phyloP scores from a whole-genome alignment of 164 flowering plant species.

The Echeveria elegans region DNA sequence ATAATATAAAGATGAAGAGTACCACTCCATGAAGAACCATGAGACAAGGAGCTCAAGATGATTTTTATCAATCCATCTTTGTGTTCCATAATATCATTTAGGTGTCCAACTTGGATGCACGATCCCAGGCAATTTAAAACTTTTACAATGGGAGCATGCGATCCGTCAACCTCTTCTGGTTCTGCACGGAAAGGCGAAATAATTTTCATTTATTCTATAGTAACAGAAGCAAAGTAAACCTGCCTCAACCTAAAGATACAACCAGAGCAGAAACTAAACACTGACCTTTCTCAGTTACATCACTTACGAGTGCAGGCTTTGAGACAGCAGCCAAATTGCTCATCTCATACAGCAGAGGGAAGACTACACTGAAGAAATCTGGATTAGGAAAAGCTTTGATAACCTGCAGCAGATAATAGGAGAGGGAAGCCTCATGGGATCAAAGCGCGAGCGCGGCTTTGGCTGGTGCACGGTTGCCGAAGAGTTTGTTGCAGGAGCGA shows the following conservation, averaged over 20 bases:
- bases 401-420: constrained; percentile 41
- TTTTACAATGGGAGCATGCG: constrained; percentile 47
- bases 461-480: no score
- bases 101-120: constrained; percentile 49
- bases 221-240: background rate
- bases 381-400: constrained; percentile 70
- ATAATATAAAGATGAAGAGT: constrained; percentile 10
- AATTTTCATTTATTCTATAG: background rate
- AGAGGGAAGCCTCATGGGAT: no score
- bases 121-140: constrained; percentile 56
- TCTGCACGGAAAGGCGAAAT: constrained; percentile 23
- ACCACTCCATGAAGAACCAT: constrained; percentile 75
- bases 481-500: no score
- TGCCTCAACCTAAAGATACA: background rate
- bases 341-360: constrained; percentile 60
- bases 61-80: constrained; percentile 46
- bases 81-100: constrained; percentile 48
- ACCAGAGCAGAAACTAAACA: background rate
- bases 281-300: constrained; percentile 56
- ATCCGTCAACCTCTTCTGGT: constrained; percentile 36
- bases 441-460: no score
- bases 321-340: constrained; percentile 30
- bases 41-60: constrained; percentile 32
- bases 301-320: constrained; percentile 32
- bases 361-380: constrained; percentile 50